Evolutionary conservation across 257 asterid species (phyloP), one percentile per base, ranked within the genome.

Genomic region (Solanum verrucosum): DNA sequence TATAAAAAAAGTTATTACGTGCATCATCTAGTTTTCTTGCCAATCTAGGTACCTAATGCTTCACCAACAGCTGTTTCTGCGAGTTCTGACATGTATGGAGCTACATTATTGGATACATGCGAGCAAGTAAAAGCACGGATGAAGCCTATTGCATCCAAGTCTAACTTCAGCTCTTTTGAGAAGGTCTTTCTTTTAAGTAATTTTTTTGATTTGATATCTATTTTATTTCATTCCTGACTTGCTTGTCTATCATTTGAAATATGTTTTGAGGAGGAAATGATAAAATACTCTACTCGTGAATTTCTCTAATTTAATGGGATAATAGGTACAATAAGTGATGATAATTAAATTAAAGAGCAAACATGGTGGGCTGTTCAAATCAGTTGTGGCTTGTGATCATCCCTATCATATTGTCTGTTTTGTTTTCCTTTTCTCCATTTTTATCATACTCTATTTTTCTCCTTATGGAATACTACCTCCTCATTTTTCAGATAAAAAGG

Each of bases 41-140:
- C 75, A 63, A 68, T 67, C 56, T 88, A 96, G 99, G 98, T 96
- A 67, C 99, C 99, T 31, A 96, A 96, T 31, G 3, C 4, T 31
- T 31, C 33, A 31, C 4, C 33, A 31, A 31, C 33, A 31, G 33
- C 33, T 94, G 94, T 98, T 91, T 96, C 99, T 89, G 98, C 99
- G 71, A 96, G 98, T 91, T 96, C 99, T 84, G 99, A 96, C 91
- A 85, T 93, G 85, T 96, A 96, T 88, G 99, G 99, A 72, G 98
- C 98, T 8, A 98, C 99, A 87, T 98, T 96, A 90, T 89, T 96
- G 85, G 98, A 95, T 91, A 98, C 99, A 27, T 96, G 98, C 71
- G 95, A 95, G 87, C 98, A 95, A 92, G 92, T 96, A 88, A 96
- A 95, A 92, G 95, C 97, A 86, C 93, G 98, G 81, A 95, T 96